Percentiles rank a stretch among this genome's conserved stretches.
These are phyloP conservation scores for Clathrus columnatus DNA, from an alignment of 768 basidiomycete genomes.

Conservation along the genomic window DNA sequence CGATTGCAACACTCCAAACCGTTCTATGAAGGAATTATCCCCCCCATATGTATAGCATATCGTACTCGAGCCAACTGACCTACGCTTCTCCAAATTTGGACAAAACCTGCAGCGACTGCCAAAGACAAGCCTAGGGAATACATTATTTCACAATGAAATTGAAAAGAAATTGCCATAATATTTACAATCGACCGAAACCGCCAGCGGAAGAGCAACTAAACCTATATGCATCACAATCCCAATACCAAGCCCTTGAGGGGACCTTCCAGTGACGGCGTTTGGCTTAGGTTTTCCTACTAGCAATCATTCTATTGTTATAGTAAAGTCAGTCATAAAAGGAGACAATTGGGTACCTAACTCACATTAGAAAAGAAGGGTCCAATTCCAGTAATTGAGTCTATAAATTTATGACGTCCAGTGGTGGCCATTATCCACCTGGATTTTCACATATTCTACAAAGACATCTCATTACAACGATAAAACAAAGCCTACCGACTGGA, in stretches of 20 bases:
- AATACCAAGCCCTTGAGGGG: constrained; percentile 66
- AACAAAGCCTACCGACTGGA: constrained; percentile 43
- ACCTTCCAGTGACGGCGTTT: constrained; percentile 29
- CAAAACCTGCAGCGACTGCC: constrained; percentile 64
- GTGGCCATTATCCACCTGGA: constrained; percentile 51
- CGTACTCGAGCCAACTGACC: constrained; percentile 22
- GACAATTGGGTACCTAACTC: too few species aligned
- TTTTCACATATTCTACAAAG: background rate
- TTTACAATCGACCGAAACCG: constrained; percentile 53
- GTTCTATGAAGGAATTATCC: constrained; percentile 35
- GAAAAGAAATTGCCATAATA: too few species aligned
- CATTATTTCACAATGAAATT: background rate
- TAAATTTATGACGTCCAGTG: constrained; percentile 55
- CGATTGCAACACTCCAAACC: constrained; percentile 61
- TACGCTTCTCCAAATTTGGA: constrained; percentile 56
- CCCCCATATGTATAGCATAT: background rate
- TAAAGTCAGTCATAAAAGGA: too few species aligned
- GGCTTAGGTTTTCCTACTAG: background rate
- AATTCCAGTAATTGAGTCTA: too few species aligned
- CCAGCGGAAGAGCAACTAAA: constrained; percentile 57
- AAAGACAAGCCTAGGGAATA: constrained; percentile 40
- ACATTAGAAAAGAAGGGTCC: too few species aligned
- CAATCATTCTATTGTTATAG: too few species aligned
- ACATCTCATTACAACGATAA: background rate
- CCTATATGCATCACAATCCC: constrained; percentile 63